phyloP scores from a whole-genome alignment of 1,139 yeast species.

The Taiozyma sp. region DNA sequence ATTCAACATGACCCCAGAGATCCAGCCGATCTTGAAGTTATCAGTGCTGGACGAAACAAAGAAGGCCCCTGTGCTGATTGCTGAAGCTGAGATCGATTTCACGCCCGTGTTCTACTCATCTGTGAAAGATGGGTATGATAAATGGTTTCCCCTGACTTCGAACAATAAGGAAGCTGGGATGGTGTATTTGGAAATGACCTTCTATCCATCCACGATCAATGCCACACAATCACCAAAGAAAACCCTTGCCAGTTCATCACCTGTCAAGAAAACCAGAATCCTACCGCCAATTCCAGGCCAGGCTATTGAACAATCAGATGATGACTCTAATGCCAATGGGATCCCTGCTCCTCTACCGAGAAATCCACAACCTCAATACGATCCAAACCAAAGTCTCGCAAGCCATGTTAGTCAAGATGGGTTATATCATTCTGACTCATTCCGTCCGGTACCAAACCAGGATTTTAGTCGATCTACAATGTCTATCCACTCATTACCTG shows the following conservation, averaged over 20 bases:
- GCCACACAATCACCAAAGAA: constrained; percentile 4
- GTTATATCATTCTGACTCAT: constrained; percentile 2
- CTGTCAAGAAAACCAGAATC: constrained; percentile 27
- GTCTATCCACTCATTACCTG: constrained; percentile 19
- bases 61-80: constrained; percentile 80
- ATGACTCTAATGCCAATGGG: constrained; percentile 2
- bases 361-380: constrained; percentile 2
- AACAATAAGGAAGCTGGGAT: constrained; percentile 83
- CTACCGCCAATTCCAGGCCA: constrained; percentile 34
- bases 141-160: constrained; percentile 71
- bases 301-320: constrained; percentile 10
- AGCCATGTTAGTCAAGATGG: not conserved
- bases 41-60: constrained; percentile 86
- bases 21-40: constrained; percentile 57
- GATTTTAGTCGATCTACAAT: constrained; percentile 10
- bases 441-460: constrained; percentile 1
- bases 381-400: not conserved
- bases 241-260: not conserved
- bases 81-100: constrained; percentile 75
- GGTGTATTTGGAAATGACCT: constrained; percentile 86
- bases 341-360: constrained; percentile 25
- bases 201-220: constrained; percentile 49
- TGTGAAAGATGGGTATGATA: constrained; percentile 74
- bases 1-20: constrained; percentile 55
- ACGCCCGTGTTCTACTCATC: constrained; percentile 61